These are phyloP conservation scores for Urostyla sp. DNA, from an alignment of 73 alveolate species.

Conservation along the genomic window DNA sequence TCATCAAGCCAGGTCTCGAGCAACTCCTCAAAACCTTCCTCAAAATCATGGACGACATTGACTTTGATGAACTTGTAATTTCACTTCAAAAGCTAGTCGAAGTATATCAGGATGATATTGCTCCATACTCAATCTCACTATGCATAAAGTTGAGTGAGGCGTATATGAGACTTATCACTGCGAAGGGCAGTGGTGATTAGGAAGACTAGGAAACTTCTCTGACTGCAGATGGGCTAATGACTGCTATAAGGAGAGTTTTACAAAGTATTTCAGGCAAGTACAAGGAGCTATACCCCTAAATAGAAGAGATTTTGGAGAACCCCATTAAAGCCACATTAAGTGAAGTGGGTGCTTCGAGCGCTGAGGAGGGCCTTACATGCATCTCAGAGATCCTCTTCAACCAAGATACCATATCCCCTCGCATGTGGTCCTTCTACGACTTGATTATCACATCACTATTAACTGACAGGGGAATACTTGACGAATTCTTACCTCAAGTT, in stretches of 20 bases:
- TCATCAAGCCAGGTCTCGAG: conserved; percentile 74
- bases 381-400: conserved; percentile 72
- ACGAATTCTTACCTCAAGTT: neutral
- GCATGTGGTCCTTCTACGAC: conserved; percentile 51
- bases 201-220: conserved; percentile 69
- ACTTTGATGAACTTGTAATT: conserved; percentile 79
- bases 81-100: conserved; percentile 86
- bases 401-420: conserved; percentile 60
- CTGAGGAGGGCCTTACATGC: conserved; percentile 80
- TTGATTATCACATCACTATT: neutral
- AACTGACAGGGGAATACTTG: conserved; percentile 5
- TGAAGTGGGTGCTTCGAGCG: conserved; percentile 63
- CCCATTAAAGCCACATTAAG: conserved; percentile 66
- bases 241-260: conserved; percentile 84
- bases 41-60: conserved; percentile 83
- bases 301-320: conserved; percentile 61
- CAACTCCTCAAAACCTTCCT: conserved; percentile 75
- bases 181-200: conserved; percentile 73
- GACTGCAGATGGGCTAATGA: conserved; percentile 80
- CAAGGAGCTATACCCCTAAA: conserved; percentile 45
- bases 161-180: conserved; percentile 65
- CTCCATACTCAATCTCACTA: conserved; percentile 83
- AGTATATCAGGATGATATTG: conserved; percentile 75
- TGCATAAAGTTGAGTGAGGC: conserved; percentile 69
- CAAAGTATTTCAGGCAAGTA: conserved; percentile 62